phyloP scores from a whole-genome alignment of 129 eudicot species.

The Flaveria robusta region DNA sequence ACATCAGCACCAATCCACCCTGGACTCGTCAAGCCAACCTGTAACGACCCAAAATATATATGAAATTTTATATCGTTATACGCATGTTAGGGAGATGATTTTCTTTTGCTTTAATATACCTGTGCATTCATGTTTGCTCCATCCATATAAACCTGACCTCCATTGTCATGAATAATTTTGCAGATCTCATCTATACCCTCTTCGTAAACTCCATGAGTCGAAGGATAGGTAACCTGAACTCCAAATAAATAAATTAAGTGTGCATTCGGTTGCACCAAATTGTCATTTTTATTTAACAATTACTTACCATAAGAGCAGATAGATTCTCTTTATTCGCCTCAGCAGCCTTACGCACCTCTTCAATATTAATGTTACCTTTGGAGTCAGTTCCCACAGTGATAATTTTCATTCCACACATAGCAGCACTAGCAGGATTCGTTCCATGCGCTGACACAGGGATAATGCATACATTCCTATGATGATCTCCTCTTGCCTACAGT shows the following conservation, averaged over 20 bases:
- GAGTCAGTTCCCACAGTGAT: slow-evolving; percentile 90
- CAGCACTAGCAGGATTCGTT: slow-evolving; percentile 99
- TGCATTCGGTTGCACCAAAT: neutral
- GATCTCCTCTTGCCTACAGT: slow-evolving; percentile 89
- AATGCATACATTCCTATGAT: slow-evolving; percentile 87
- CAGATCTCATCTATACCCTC: slow-evolving; percentile 98
- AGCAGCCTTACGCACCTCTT: slow-evolving; percentile 85
- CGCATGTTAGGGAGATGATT: neutral
- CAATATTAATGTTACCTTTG: slow-evolving; percentile 90
- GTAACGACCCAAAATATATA: neutral
- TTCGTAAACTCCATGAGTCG: slow-evolving; percentile 97
- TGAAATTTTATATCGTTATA: neutral
- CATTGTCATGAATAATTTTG: slow-evolving; percentile 89
- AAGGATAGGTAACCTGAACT: slow-evolving; percentile 92
- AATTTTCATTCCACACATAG: slow-evolving; percentile 99
- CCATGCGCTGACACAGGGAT: slow-evolving; percentile 98
- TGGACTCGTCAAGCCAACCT: slow-evolving; percentile 98
- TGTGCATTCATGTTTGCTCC: slow-evolving; percentile 99
- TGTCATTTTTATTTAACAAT: neutral
- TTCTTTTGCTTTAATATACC: slow-evolving; percentile 37
- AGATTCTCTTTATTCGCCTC: slow-evolving; percentile 77
- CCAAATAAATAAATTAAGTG: neutral
- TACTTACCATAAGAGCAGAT: slow-evolving; percentile 84
- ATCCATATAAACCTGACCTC: slow-evolving; percentile 99
- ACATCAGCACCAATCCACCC: slow-evolving; percentile 99